phyloP scores from a whole-genome alignment of 805 yeast species.

The Candida tibetensis region DNA sequence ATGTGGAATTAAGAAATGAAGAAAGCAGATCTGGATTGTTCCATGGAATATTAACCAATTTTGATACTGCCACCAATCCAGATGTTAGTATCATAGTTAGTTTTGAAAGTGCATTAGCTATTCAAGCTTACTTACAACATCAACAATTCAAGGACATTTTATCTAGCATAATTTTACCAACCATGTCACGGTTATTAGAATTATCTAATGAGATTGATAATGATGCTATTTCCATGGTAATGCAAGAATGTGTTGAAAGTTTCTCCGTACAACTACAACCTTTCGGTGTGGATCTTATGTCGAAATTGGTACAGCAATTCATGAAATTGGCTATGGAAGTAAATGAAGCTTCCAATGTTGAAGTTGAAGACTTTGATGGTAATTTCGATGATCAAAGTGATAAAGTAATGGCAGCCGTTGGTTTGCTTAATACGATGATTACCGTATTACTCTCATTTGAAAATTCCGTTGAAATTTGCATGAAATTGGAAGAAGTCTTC shows the following conservation, averaged over 20 bases:
- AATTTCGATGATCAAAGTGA: conserved; percentile 43
- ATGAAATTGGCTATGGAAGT: conserved; percentile 37
- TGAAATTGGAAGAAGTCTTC: conserved; percentile 61
- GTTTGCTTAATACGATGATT: conserved; percentile 75
- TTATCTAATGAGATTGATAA: conserved; percentile 80
- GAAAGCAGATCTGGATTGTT: conserved; percentile 24
- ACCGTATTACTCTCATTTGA: conserved; percentile 83
- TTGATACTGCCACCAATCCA: conserved; percentile 15
- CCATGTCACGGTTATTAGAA: conserved; percentile 75
- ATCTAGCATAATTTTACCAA: conserved; percentile 65
- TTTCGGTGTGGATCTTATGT: conserved; percentile 27
- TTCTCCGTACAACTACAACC: conserved; percentile 75
- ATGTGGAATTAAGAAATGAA: conserved; percentile 45
- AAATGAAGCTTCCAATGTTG: conserved; percentile 48
- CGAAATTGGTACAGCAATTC: conserved; percentile 25
- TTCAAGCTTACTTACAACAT: conserved; percentile 71
- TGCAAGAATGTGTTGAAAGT: conserved; percentile 92
- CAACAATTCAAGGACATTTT: conserved; percentile 68
- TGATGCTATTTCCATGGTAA: conserved; percentile 83
- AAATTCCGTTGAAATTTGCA: conserved; percentile 66
- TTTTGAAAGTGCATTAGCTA: conserved; percentile 79
- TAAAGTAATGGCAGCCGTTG: conserved; percentile 78
- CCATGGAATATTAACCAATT: conserved; percentile 34
- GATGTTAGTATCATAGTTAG: conserved; percentile 62
- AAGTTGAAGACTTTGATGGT: conserved; percentile 27